Conservation (phyloP, 768 basidiomycete genomes). For the Russula sp. region DNA sequence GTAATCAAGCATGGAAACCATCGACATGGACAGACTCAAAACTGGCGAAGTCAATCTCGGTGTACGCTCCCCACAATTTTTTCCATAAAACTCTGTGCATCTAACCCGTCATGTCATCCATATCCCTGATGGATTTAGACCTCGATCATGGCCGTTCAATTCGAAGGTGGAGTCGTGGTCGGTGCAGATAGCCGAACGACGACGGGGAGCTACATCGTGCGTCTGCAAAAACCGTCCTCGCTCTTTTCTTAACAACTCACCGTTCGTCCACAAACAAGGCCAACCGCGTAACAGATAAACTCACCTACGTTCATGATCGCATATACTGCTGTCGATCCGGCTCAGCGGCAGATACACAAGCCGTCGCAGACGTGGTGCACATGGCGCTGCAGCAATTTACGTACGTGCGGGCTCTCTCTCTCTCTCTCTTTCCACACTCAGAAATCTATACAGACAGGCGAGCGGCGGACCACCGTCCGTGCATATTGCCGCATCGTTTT, state of each 20-base stretch:
- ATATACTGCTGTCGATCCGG: slow-evolving; percentile 99
- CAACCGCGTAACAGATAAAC: slow-evolving; percentile 98
- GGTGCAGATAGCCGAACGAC: slow-evolving; percentile 98
- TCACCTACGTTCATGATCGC: slow-evolving; percentile 94
- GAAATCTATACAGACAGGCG: slow-evolving; percentile 41
- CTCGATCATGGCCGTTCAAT: slow-evolving; percentile 99
- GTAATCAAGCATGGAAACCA: slow-evolving; percentile 44
- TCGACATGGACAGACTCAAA: slow-evolving; percentile 88
- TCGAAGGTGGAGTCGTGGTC: slow-evolving; percentile 90
- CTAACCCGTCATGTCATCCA: slow-evolving; percentile 6
- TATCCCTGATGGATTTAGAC: slow-evolving; percentile 55
- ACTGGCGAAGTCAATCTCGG: slow-evolving; percentile 95
- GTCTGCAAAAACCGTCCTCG: slow-evolving; percentile 31
- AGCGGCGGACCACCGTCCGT: slow-evolving; percentile 70
- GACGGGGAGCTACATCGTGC: slow-evolving; percentile 92
- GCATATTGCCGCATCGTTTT: slow-evolving; percentile 72
- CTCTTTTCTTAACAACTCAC: too few relatives aligned
- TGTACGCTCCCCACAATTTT: slow-evolving; percentile 49
- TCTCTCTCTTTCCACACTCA: slow-evolving; percentile 6
- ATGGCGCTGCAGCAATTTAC: slow-evolving; percentile 73
- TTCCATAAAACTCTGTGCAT: neutral
- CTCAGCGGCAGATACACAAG: slow-evolving; percentile 96
- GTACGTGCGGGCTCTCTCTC: slow-evolving; percentile 46
- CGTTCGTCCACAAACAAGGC: slow-evolving; percentile 52
- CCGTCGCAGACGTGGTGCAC: slow-evolving; percentile 89